Conservation (phyloP, 257 asterid species). For the Plantago major region DNA sequence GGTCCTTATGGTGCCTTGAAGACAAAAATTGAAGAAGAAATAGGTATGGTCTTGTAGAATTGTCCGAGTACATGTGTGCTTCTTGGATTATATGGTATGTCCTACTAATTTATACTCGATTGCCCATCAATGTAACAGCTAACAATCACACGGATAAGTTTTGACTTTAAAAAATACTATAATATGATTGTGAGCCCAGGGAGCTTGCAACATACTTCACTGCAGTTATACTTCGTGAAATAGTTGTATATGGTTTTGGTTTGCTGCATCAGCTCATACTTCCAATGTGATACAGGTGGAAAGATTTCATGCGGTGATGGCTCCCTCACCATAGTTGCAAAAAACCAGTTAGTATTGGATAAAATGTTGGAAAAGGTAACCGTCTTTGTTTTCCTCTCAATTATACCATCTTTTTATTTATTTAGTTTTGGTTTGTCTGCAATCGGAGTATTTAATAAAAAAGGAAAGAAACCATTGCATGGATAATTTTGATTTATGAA, state of each 20-base stretch:
- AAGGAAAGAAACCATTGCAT: no score
- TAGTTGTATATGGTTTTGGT: neutral
- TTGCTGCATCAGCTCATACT: conserved; percentile 14
- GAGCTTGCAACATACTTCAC: conserved; percentile 7
- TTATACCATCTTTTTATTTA: conserved; percentile 7
- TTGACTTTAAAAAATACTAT: neutral
- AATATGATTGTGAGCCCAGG: conserved; percentile 1
- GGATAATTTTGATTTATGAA: no score
- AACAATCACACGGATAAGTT: neutral
- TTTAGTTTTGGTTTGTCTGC: neutral
- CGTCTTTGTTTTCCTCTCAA: conserved; percentile 5
- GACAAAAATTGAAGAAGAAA: conserved; percentile 94
- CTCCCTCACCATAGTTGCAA: conserved; percentile 71
- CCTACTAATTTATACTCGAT: neutral
- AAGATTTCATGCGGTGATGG: conserved; percentile 83
- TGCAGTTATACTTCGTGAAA: conserved; percentile 1
- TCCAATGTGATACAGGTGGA: conserved; percentile 54
- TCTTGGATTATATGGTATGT: neutral
- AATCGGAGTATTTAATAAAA: neutral
- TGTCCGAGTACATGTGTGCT: neutral
- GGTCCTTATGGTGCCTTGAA: conserved; percentile 94
- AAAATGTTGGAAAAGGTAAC: conserved; percentile 78
- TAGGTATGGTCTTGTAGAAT: conserved; percentile 43
- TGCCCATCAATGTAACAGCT: neutral
- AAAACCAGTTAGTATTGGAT: conserved; percentile 70